phyloP scores from a whole-genome alignment of 306 rosid genomes.

The Pyrus betulifolia region DNA sequence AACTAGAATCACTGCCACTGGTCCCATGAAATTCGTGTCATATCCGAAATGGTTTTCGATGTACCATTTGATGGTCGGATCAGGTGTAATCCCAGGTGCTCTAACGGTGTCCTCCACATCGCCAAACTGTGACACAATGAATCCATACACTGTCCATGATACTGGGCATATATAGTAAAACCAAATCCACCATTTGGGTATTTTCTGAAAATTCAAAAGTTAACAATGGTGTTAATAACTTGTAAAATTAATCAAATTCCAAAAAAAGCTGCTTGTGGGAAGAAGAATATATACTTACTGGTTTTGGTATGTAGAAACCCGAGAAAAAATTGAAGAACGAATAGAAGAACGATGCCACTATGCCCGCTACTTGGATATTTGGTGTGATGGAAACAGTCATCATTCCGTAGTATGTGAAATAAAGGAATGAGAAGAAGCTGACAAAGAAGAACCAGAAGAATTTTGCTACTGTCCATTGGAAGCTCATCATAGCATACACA shows the following conservation, averaged over 20 bases:
- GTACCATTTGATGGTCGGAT: conserved; percentile 37
- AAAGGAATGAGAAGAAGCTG: conserved; percentile 82
- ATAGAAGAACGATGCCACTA: conserved; percentile 85
- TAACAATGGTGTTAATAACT: neutral
- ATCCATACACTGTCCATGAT: conserved; percentile 93
- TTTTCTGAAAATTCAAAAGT: conserved; percentile 56
- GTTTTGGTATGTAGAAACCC: conserved; percentile 87
- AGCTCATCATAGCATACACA: conserved; percentile 81
- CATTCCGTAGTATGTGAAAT: conserved; percentile 96
- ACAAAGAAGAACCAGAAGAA: conserved; percentile 90
- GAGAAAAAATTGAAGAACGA: conserved; percentile 86
- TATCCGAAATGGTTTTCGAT: conserved; percentile 59
- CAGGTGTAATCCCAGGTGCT: conserved; percentile 26
- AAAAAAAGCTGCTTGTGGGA: neutral
- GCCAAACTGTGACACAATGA: conserved; percentile 79
- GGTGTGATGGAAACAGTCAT: conserved; percentile 95
- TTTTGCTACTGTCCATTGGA: conserved; percentile 67
- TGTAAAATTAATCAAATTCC: neutral
- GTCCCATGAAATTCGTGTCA: conserved; percentile 70
- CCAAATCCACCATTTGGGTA: conserved; percentile 98
- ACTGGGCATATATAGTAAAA: conserved; percentile 90
- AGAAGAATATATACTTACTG: conserved; percentile 44
- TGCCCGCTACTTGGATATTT: conserved; percentile 87
- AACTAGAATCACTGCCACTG: conserved; percentile 78
- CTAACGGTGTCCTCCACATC: conserved; percentile 9